Evolutionary conservation across 495 filamentous ascomycete species (phyloP), one percentile per base, ranked within the genome.

Genomic region (Xylaria acuta): DNA sequence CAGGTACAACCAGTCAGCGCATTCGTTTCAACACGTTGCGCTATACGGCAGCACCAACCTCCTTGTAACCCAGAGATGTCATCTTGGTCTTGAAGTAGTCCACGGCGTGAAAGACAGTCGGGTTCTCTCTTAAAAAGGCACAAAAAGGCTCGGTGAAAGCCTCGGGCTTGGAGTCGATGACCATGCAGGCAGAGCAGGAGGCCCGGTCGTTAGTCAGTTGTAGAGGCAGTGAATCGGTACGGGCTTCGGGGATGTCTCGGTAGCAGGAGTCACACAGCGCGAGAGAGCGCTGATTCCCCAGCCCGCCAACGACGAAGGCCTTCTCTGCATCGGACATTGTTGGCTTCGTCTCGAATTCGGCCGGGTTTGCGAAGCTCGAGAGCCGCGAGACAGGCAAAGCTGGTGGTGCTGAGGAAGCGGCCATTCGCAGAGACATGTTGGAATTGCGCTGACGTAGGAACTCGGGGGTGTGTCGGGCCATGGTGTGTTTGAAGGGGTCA

Each of bases 91-190:
- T 88, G 77, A 97, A 93, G 73, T 91, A 87, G 69, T 87, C 86
- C 36, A 97, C 93, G 14, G 93, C 89, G 76, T 99, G 96, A 79
- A 95, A 99, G 54, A 97, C 90, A 9, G 96, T 99, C 0, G 96
- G 95, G 79, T 97, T 97, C 36, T 90, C 83, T 72, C 90, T 92
- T 84, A 98, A 90, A 78, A 97, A 99, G 34, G 93, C 89, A 77
- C 91, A 88, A 84, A 97, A 99, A 0, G 95, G 93, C 79, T 94
- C 86, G 4, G 93, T 90, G 80, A 94, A 97, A 56, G 86, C 88
- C 73, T 89, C 88, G 22, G 87, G 86, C 38, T 77, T 81, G 38
- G 80, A 64, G n/a, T 77, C 78, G 73, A 79, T 80, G n/a, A 84
- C 75, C 11, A 74, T 67, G 62, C 80, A 77, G 16, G 47, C 67